Evolutionary conservation across 1,139 yeast species (phyloP).

Genomic region (Meyerozyma athensensis): DNA sequence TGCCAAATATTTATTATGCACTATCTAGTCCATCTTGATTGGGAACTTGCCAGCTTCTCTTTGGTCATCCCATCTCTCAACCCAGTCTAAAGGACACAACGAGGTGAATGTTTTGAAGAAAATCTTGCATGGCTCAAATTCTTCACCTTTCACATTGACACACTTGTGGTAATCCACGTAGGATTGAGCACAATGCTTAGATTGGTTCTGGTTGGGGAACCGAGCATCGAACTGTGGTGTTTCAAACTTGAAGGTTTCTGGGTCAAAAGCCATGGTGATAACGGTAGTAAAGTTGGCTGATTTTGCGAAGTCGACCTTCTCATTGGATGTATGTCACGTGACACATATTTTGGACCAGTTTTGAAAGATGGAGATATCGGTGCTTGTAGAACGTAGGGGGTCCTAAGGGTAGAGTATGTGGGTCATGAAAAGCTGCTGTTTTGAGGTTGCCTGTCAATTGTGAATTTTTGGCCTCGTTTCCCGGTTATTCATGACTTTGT

Average conservation of each 20-base stretch:
- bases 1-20: background rate
- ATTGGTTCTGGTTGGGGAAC: slow-evolving; percentile 95
- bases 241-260: slow-evolving; percentile 53
- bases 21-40: slow-evolving; percentile 18
- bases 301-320: slow-evolving; percentile 2
- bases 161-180: slow-evolving; percentile 98
- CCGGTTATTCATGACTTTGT: too few species aligned
- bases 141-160: slow-evolving; percentile 95
- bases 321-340: slow-evolving; percentile 4
- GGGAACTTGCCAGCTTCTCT: slow-evolving; percentile 60
- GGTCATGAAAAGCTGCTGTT: too few species aligned
- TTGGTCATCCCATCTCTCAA: slow-evolving; percentile 94
- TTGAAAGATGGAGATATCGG: too few species aligned
- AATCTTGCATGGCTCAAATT: slow-evolving; percentile 94
- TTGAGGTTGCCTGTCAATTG: too few species aligned
- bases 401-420: too few species aligned
- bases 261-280: slow-evolving; percentile 38
- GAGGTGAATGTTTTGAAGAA: slow-evolving; percentile 89
- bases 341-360: background rate
- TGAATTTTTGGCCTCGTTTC: too few species aligned
- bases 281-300: slow-evolving; percentile 4
- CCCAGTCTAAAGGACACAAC: slow-evolving; percentile 90
- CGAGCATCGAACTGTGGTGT: slow-evolving; percentile 90
- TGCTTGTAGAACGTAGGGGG: too few species aligned
- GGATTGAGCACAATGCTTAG: slow-evolving; percentile 97